These are phyloP conservation scores for Trichoderma koningiopsis DNA, from an alignment of 2,329 filamentous ascomycete species.

Conservation along the genomic window DNA sequence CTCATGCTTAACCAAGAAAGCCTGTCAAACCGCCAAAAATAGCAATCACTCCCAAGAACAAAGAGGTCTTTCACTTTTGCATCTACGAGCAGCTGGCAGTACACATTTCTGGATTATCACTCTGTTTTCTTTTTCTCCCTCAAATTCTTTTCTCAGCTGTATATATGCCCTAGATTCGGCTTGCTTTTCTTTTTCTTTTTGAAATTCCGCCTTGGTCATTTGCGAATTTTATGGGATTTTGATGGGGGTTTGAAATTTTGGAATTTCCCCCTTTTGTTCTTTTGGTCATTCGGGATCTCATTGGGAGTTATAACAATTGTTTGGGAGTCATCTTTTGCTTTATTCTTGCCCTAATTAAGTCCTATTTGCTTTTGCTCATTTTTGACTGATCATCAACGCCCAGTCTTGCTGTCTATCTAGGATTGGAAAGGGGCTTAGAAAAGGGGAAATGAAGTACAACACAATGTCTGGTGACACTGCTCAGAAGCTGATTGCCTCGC, in stretches of 20 bases:
- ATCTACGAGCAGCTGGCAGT: neutral
- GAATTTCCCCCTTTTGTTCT: neutral
- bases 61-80: neutral
- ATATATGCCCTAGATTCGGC: neutral
- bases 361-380: neutral
- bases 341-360: neutral
- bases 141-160: neutral
- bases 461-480: neutral
- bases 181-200: neutral
- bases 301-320: neutral
- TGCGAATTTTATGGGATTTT: neutral
- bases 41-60: neutral
- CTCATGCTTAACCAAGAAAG: neutral
- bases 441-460: neutral
- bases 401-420: neutral
- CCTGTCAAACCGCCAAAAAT: neutral
- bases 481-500: neutral
- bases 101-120: neutral
- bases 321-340: neutral
- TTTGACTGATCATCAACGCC: neutral
- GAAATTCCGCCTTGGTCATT: neutral
- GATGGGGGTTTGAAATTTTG: neutral
- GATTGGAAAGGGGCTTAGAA: neutral
- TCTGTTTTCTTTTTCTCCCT: neutral
- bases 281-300: neutral